Conservation (phyloP, 441 rosid species). For the Geranium incanum region DNA sequence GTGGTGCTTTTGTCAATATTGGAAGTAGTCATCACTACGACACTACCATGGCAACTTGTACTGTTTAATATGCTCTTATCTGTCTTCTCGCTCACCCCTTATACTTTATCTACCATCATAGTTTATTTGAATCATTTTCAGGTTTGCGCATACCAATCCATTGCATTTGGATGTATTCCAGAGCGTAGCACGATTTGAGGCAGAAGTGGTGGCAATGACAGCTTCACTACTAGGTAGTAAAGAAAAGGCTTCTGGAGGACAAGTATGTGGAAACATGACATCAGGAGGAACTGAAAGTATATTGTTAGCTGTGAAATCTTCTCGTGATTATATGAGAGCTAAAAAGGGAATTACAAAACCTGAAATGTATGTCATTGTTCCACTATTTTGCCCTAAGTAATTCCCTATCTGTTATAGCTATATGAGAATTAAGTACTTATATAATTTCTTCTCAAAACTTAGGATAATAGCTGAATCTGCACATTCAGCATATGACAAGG, state of each 20-base stretch:
- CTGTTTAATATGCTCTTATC: constrained; percentile 1
- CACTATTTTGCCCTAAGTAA: neutral
- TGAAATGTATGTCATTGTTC: constrained; percentile 55
- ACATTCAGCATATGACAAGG: constrained; percentile 96
- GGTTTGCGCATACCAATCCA: constrained; percentile 98
- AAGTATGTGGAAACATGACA: constrained; percentile 96
- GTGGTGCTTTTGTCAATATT: constrained; percentile 6
- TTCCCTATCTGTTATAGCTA: constrained; percentile 13
- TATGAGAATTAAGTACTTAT: constrained; percentile 16
- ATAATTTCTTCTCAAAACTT: constrained; percentile 20
- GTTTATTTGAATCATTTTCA: constrained; percentile 28
- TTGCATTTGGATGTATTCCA: constrained; percentile 82
- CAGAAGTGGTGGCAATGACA: constrained; percentile 96
- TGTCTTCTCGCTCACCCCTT: neutral
- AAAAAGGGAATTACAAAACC: constrained; percentile 82
- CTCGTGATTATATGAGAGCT: constrained; percentile 86
- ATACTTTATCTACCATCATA: constrained; percentile 2
- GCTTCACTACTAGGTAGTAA: constrained; percentile 75
- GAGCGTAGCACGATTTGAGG: constrained; percentile 77
- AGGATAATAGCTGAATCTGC: constrained; percentile 96
- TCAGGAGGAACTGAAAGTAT: constrained; percentile 98
- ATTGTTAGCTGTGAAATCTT: constrained; percentile 79
- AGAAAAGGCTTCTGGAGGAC: constrained; percentile 67
- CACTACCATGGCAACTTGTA: neutral
- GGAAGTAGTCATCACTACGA: neutral